Evolutionary conservation across 768 basidiomycete genomes (phyloP).

Genomic region (Xerocomus spinulosus): DNA sequence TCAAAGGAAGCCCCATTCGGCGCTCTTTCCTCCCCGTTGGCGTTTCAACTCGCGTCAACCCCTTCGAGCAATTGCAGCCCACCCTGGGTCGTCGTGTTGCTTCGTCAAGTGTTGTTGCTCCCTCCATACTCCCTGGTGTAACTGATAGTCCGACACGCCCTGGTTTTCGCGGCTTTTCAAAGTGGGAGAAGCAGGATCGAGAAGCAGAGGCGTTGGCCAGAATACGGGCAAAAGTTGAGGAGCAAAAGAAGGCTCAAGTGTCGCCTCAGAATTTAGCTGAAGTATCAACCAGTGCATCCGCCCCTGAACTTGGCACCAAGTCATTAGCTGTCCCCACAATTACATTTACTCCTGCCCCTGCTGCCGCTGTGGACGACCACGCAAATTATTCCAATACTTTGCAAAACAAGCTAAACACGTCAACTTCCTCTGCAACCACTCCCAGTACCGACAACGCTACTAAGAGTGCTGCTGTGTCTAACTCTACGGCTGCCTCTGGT

Average conservation of each 20-base stretch:
- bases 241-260: slow-evolving; percentile 38
- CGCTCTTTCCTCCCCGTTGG: slow-evolving; percentile 42
- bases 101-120: slow-evolving; percentile 28
- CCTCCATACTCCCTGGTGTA: slow-evolving; percentile 31
- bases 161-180: slow-evolving; percentile 51
- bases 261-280: slow-evolving; percentile 34
- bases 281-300: slow-evolving; percentile 23
- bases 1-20: slow-evolving; percentile 40
- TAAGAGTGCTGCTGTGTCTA: slow-evolving; percentile 3
- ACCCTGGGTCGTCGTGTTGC: slow-evolving; percentile 43
- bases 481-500: slow-evolving; percentile 14
- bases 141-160: slow-evolving; percentile 54
- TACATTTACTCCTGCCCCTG: slow-evolving; percentile 24
- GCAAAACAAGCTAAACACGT: slow-evolving; percentile 13
- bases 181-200: slow-evolving; percentile 84
- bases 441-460: slow-evolving; percentile 5
- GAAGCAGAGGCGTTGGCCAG: slow-evolving; percentile 76
- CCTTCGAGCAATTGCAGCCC: slow-evolving; percentile 38
- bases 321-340: slow-evolving; percentile 25
- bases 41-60: slow-evolving; percentile 44
- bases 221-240: slow-evolving; percentile 52
- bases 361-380: slow-evolving; percentile 5
- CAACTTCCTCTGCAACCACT: slow-evolving; percentile 12
- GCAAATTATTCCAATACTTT: not conserved
- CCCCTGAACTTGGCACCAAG: slow-evolving; percentile 20